phyloP scores from a whole-genome alignment of 2,329 filamentous ascomycete genomes.

The Thielaviopsis punctulata region DNA sequence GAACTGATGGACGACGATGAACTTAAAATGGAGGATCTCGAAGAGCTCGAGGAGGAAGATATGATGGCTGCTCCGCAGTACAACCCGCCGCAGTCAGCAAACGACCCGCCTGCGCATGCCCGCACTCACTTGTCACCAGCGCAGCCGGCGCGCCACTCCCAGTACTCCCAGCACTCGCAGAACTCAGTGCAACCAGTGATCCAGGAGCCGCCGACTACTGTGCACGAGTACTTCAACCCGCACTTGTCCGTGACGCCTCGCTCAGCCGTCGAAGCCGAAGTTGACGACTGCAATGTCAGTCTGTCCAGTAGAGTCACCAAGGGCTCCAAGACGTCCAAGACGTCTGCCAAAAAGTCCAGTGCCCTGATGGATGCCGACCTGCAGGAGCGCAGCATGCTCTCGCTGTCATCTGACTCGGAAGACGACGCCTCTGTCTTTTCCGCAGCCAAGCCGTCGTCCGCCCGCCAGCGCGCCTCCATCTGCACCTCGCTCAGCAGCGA shows the following conservation, averaged over 20 bases:
- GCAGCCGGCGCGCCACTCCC: constrained; percentile 13
- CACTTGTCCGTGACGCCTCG: constrained; percentile 1
- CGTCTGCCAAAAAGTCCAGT: constrained; percentile 26
- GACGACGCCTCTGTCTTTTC: constrained; percentile 22
- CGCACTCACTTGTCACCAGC: background rate
- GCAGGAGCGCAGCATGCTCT: constrained; percentile 36
- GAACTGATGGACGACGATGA: constrained; percentile 5
- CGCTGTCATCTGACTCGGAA: constrained; percentile 41
- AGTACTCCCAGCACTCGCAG: too few species aligned
- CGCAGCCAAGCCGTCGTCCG: constrained; percentile 8
- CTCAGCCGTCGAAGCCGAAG: background rate
- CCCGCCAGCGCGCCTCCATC: constrained; percentile 7
- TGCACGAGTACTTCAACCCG: constrained; percentile 8
- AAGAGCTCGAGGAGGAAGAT: constrained; percentile 6
- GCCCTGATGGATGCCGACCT: constrained; percentile 33
- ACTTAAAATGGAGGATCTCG: constrained; percentile 7
- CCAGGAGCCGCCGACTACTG: background rate
- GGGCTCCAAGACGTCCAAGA: constrained; percentile 35
- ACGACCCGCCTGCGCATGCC: background rate
- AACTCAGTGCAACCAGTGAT: constrained; percentile 10
- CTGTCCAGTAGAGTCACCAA: constrained; percentile 38
- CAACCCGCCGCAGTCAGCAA: background rate
- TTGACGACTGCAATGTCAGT: constrained; percentile 29
- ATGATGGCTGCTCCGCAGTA: constrained; percentile 4
- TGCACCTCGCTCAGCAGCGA: constrained; percentile 11